Conservation (phyloP, 176 grass and related monocot species). For the Bromus sterilis region DNA sequence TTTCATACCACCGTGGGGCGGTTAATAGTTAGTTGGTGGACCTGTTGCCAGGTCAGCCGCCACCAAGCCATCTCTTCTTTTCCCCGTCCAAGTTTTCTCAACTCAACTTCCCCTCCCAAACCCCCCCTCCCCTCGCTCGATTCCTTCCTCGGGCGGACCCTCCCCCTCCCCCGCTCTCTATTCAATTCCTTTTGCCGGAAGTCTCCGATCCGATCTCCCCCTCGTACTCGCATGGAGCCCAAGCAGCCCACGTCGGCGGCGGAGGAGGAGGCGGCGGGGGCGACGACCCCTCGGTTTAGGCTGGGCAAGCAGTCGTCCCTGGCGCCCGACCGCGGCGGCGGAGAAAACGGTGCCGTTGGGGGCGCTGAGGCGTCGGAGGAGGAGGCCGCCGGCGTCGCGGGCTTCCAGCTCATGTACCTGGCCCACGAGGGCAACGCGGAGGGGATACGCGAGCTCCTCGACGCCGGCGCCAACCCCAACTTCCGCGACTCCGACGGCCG, state of each 20-base stretch:
- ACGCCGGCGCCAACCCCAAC: conserved; percentile 61
- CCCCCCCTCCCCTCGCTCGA: conserved; percentile 4
- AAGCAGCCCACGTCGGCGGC: conserved; percentile 15
- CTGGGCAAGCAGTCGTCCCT: conserved; percentile 87
- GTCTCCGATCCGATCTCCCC: conserved; percentile 23
- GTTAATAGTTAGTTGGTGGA: neutral
- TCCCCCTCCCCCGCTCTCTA: neutral
- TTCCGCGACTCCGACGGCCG: conserved; percentile 83
- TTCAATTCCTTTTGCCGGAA: conserved; percentile 2
- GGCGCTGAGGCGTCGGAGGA: neutral
- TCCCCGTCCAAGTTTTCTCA: neutral
- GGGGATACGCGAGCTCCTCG: conserved; percentile 67
- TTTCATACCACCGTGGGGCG: neutral
- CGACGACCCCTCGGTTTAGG: conserved; percentile 35
- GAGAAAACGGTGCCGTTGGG: neutral
- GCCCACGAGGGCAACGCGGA: conserved; percentile 59
- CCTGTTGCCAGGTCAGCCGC: conserved; percentile 21
- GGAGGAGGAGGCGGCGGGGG: neutral
- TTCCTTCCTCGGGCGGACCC: neutral
- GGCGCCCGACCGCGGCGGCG: conserved; percentile 36
- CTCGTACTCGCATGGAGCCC: no score
- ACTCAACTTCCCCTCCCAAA: conserved; percentile 7
- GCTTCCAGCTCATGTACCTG: conserved; percentile 87
- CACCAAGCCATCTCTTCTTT: neutral
- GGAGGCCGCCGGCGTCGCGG: conserved; percentile 23